Conservation (phyloP, 2,329 filamentous ascomycete genomes). For the Cordyceps farinosa region DNA sequence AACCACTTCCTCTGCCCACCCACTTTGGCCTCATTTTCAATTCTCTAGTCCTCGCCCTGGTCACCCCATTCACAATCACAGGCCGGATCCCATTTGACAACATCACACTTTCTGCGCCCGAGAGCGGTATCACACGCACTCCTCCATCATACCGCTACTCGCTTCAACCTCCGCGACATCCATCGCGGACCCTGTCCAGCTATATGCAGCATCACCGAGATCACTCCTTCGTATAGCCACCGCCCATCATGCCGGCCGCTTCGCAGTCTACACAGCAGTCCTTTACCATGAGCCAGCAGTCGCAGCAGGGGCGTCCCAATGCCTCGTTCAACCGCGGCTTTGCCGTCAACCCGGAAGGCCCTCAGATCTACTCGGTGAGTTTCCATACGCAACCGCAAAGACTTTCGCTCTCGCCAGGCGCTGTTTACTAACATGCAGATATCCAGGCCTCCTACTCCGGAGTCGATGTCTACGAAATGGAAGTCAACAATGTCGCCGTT, state of each 20-base stretch:
- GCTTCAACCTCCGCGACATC: not conserved
- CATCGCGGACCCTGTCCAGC: conserved; percentile 5
- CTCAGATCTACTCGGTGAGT: conserved; percentile 61
- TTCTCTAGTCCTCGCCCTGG: not conserved
- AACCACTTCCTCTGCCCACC: not conserved
- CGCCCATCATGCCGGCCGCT: conserved; percentile 35
- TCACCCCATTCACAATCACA: not conserved
- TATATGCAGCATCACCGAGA: conserved; percentile 4
- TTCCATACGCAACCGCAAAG: not conserved
- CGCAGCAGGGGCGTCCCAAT: conserved; percentile 37
- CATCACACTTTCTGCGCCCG: not conserved
- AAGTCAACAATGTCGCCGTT: conserved; percentile 86
- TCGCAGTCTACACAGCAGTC: conserved; percentile 55
- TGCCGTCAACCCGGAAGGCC: conserved; percentile 38
- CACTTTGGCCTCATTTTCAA: conserved; percentile 15
- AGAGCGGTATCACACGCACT: not conserved
- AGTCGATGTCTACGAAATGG: conserved; percentile 97
- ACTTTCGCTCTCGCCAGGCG: not conserved
- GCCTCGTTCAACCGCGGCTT: conserved; percentile 37
- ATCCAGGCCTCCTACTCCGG: conserved; percentile 82
- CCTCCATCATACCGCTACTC: not conserved
- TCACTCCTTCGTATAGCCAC: conserved; percentile 1
- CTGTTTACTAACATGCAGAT: conserved; percentile 9
- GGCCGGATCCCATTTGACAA: not conserved
- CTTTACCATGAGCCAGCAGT: conserved; percentile 55